Conservation (phyloP, 352 stramenopile genomes). For the Globisporangium camurandrum region DNA sequence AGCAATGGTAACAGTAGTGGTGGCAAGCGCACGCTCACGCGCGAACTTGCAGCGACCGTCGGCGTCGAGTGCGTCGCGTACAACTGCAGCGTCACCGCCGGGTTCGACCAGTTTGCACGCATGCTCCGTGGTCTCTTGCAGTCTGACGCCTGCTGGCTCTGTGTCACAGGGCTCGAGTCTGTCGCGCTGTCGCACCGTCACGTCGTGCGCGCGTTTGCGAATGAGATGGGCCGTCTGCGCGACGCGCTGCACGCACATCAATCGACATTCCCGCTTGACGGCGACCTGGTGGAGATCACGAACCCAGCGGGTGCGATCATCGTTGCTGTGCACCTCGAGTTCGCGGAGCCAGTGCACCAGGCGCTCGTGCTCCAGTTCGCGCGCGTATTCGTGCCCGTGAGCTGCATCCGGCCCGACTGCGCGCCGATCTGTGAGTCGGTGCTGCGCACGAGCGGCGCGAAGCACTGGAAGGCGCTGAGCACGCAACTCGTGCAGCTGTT, state of each 20-base stretch:
- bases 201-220: slow-evolving; percentile 24
- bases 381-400: slow-evolving; percentile 33
- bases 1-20: slow-evolving; percentile 9
- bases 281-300: slow-evolving; percentile 22
- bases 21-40: slow-evolving; percentile 37
- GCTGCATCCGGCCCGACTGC: slow-evolving; percentile 18
- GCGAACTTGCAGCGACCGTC: slow-evolving; percentile 35
- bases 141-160: slow-evolving; percentile 32
- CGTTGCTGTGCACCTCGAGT: slow-evolving; percentile 25
- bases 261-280: slow-evolving; percentile 25
- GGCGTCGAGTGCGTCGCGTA: slow-evolving; percentile 35
- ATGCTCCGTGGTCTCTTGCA: slow-evolving; percentile 33
- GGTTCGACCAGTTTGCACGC: slow-evolving; percentile 27
- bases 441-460: slow-evolving; percentile 29
- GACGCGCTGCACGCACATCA: slow-evolving; percentile 34
- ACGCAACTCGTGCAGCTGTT: slow-evolving; percentile 27
- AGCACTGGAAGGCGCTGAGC: slow-evolving; percentile 36
- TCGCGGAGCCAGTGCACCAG: slow-evolving; percentile 21
- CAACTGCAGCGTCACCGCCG: slow-evolving; percentile 26
- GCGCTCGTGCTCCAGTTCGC: slow-evolving; percentile 39
- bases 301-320: slow-evolving; percentile 31
- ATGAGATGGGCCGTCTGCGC: slow-evolving; percentile 39
- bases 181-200: slow-evolving; percentile 3
- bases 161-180: slow-evolving; percentile 29
- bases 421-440: slow-evolving; percentile 30